phyloP scores from a whole-genome alignment of 2,329 filamentous ascomycete species.

The Alternaria triticimaculans region DNA sequence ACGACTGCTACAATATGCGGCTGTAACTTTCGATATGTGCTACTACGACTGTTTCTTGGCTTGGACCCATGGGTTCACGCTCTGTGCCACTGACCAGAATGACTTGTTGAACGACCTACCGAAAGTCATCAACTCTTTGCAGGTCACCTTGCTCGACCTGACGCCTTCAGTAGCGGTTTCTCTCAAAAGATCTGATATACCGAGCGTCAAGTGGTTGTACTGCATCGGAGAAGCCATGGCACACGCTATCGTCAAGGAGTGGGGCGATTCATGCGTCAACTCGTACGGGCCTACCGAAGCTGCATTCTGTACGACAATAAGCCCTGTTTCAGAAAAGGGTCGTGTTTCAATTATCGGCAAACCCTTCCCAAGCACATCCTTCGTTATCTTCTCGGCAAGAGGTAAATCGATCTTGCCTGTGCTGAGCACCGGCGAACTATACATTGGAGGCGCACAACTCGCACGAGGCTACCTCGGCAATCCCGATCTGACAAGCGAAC shows the following conservation, averaged over 20 bases:
- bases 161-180: slow-evolving; percentile 53
- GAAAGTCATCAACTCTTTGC: slow-evolving; percentile 43
- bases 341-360: slow-evolving; percentile 52
- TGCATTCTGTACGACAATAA: slow-evolving; percentile 55
- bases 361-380: slow-evolving; percentile 51
- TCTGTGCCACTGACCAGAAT: slow-evolving; percentile 50
- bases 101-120: slow-evolving; percentile 49
- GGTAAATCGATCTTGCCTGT: slow-evolving; percentile 45
- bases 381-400: slow-evolving; percentile 44
- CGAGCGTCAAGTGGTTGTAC: slow-evolving; percentile 51
- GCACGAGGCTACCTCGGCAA: slow-evolving; percentile 54
- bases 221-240: slow-evolving; percentile 55
- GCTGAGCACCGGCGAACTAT: slow-evolving; percentile 54
- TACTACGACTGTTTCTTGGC: slow-evolving; percentile 57
- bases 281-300: slow-evolving; percentile 55
- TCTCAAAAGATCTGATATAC: slow-evolving; percentile 41
- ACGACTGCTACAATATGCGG: slow-evolving; percentile 53
- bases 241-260: slow-evolving; percentile 46
- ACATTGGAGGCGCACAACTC: slow-evolving; percentile 55
- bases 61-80: slow-evolving; percentile 53
- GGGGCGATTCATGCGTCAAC: slow-evolving; percentile 52
- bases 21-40: slow-evolving; percentile 55
- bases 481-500: slow-evolving; percentile 36
- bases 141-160: slow-evolving; percentile 50
- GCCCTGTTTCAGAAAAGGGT: slow-evolving; percentile 31